Percentiles rank a stretch among this genome's conserved stretches.
Evolutionary conservation across 352 stramenopile species (phyloP).

Genomic region (Globisporangium megalacanthum): DNA sequence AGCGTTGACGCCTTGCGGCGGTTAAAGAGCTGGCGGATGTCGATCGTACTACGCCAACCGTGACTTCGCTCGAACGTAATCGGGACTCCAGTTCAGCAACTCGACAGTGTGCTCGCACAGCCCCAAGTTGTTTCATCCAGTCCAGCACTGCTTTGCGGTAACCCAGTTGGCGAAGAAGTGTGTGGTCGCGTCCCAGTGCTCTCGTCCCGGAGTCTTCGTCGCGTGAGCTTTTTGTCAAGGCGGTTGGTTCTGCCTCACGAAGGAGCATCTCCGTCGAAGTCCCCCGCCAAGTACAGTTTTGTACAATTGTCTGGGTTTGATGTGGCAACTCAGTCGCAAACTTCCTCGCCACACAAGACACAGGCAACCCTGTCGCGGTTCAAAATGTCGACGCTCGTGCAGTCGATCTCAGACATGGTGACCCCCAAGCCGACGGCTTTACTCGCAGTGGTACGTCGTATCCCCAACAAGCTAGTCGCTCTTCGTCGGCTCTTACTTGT

Average conservation of each 20-base stretch:
- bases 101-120: no score
- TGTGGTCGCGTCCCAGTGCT: background rate
- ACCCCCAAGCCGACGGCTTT: constrained; percentile 56
- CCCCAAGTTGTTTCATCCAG: no score
- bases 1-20: no score
- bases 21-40: no score
- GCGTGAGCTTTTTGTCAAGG: background rate
- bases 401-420: constrained; percentile 53
- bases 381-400: constrained; percentile 40
- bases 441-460: constrained; percentile 41
- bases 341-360: no score
- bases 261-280: background rate
- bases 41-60: no score
- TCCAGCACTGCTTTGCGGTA: no score
- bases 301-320: background rate
- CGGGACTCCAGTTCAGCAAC: no score
- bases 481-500: background rate
- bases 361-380: background rate
- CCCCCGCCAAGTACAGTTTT: background rate
- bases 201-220: background rate
- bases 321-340: background rate
- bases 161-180: background rate
- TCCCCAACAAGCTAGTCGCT: no score
- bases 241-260: background rate
- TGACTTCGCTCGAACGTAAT: no score